Evolutionary conservation across 2,329 filamentous ascomycete genomes (phyloP), one percentile per base, ranked within the genome.

Genomic region (Claviceps fusiformis): DNA sequence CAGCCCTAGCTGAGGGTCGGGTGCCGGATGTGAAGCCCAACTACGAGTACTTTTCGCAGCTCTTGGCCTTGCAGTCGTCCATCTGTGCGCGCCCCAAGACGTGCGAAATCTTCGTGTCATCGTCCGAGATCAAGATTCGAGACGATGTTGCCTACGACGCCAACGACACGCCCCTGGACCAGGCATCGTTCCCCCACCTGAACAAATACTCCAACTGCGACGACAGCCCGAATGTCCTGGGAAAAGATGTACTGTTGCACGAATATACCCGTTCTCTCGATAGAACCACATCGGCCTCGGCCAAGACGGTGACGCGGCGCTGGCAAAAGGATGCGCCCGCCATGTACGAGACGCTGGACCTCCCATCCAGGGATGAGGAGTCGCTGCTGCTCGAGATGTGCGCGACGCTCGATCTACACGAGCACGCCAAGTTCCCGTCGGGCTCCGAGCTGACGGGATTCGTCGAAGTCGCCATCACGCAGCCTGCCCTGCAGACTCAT

Each of bases 371-470:
- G 10, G 74, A 79, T 37, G 73, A 80, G 59, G 71, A 75, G 27
- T 76, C 75, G 43, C 79, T 80, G 57, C 75, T 83, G 41, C 70
- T 85, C 58, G 80, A 85, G 68, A 80, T 84, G 71, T 80, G 82
- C 58, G 74, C 79, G 5, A 79, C 79, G 0, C 72, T 85, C 7
- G 76, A 82, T 58, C 67, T 84, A 2, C 78, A 81, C 62, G 73
- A 80, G 58, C 75, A 76, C 49, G 75, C 74, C 60, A 75, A 76
- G 56, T 81, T 83, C 61, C 80, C 80, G 4, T 69, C 73, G 11
- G 77, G 79, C n/a, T 80, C 80, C 5, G 78, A 82, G 62, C 74
- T 85, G 55, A 75, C 80, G 58, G 79, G 78, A 56, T 75, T 79
- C 57, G 76, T 82, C 39, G 78, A 84, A 67, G 74, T 85, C 55